A percentile compares a stretch with the other conserved stretches of the same genome.
These are phyloP conservation scores for Fusarium sp. DNA, from an alignment of 2,329 filamentous ascomycete species.

Conservation along the genomic window DNA sequence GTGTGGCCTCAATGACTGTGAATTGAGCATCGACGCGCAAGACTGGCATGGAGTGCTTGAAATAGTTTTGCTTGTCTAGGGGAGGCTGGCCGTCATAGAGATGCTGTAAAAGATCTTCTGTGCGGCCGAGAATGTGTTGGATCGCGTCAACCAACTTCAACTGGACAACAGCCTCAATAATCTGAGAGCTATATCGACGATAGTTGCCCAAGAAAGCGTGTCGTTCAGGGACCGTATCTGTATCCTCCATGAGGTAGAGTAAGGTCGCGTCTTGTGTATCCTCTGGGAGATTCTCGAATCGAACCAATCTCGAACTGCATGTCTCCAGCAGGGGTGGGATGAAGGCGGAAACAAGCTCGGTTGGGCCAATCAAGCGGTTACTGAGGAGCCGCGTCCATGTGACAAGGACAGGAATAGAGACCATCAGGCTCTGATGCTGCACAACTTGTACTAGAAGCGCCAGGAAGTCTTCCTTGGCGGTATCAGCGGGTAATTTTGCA, in stretches of 20 bases:
- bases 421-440: conserved; percentile 86
- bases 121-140: conserved; percentile 83
- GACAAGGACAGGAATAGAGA: conserved; percentile 92
- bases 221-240: conserved; percentile 91
- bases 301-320: conserved; percentile 84
- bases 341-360: conserved; percentile 70
- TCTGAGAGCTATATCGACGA: conserved; percentile 85
- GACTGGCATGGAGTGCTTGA: conserved; percentile 77
- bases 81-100: conserved; percentile 77
- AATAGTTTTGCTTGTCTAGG: conserved; percentile 73
- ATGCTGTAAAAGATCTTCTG: conserved; percentile 78
- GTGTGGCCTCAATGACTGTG: conserved; percentile 85
- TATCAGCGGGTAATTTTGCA: conserved; percentile 69
- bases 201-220: conserved; percentile 98
- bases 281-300: conserved; percentile 88
- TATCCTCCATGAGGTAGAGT: conserved; percentile 89
- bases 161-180: conserved; percentile 88
- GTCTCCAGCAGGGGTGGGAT: conserved; percentile 83
- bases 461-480: conserved; percentile 80
- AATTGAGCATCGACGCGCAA: conserved; percentile 90
- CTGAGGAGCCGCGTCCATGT: conserved; percentile 87
- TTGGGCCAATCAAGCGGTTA: conserved; percentile 73
- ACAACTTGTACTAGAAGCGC: conserved; percentile 82
- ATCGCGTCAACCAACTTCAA: conserved; percentile 87
- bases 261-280: conserved; percentile 84